Base-by-base conservation (phyloP, 2,329 filamentous ascomycete species). In the Dothistroma pini region DNA sequence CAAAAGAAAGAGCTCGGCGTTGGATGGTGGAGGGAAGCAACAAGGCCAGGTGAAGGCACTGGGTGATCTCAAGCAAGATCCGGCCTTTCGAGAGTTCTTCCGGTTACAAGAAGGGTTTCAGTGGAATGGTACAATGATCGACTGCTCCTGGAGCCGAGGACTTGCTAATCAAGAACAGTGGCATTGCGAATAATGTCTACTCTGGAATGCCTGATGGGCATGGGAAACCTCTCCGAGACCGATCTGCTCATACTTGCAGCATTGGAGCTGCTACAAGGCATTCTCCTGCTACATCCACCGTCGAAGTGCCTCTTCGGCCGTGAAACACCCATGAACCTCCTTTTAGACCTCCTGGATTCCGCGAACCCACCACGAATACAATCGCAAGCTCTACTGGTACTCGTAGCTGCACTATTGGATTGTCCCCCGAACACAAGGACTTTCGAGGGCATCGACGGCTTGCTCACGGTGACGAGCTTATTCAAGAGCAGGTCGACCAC, bases 91-190 rank as follows among this genome's bases (percentile, higher is more conserved):
- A 67, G 92, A 97, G 76, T 97, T 97, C 80, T 97, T 96, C 81
- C 91, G 96, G 75, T 76, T 97, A 67, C 95, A 99, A 76, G 93
- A 97, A 73, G 91, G 93, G 2, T 99, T 99, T 74, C 91, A 97
- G 79, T 97, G 92, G 90, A 99, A 99, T 78, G 83, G 85, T 87
- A 75, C 62, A 78, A 44, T 4, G 22, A 49, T 50, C 25, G 38
- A 47, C 35, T 19, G 51, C 41, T 6, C 4, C 34, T 16, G 16
- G 56, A 29, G 4, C 25, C 10, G 14, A 50, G 34, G 51, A 32
- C n/a, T 47, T 56, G 56, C 66, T 66, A 47, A 69, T 35, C 21
- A 32, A 22, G 2, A 32, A 49, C 64, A 86, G 91, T 97, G 58
- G 89, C 91, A 14, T 87, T 91, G 77, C 87, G 92, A 63, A 83